Percentiles rank a stretch among this genome's conserved stretches.
Conservation (phyloP, 805 yeast genomes). For the Henningerozyma blattae region DNA sequence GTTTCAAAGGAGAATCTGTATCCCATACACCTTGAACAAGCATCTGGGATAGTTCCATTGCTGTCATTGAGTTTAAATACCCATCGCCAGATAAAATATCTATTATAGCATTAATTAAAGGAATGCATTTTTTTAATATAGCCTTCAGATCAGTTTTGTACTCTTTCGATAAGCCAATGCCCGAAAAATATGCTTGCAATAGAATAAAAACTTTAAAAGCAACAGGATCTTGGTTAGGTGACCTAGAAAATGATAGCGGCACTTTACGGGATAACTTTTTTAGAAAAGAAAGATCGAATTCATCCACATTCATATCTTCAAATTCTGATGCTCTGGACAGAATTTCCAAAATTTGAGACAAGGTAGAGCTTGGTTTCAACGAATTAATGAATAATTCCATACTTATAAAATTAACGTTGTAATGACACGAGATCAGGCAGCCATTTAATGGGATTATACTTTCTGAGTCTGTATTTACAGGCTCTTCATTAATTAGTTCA, state of each 20-base stretch:
- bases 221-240: conserved; percentile 32
- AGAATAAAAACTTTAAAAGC: conserved; percentile 60
- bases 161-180: conserved; percentile 52
- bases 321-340: conserved; percentile 63
- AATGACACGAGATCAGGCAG: conserved; percentile 64
- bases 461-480: conserved; percentile 24
- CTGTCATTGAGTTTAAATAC: conserved; percentile 58
- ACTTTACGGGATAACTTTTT: conserved; percentile 40
- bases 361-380: conserved; percentile 41
- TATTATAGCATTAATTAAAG: conserved; percentile 51
- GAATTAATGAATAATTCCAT: conserved; percentile 47
- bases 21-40: conserved; percentile 80
- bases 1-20: conserved; percentile 63
- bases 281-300: conserved; percentile 42
- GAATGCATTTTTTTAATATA: conserved; percentile 38
- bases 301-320: conserved; percentile 51
- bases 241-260: conserved; percentile 43
- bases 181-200: conserved; percentile 70
- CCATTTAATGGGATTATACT: conserved; percentile 52
- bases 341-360: conserved; percentile 52
- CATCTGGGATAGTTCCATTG: conserved; percentile 86
- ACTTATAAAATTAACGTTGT: conserved; percentile 52
- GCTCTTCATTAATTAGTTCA: conserved; percentile 33
- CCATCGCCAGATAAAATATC: conserved; percentile 79
- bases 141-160: conserved; percentile 41